Evolutionary conservation across 2,329 filamentous ascomycete genomes (phyloP), one percentile per base, ranked within the genome.

Genomic region (Venturia nashicola): DNA sequence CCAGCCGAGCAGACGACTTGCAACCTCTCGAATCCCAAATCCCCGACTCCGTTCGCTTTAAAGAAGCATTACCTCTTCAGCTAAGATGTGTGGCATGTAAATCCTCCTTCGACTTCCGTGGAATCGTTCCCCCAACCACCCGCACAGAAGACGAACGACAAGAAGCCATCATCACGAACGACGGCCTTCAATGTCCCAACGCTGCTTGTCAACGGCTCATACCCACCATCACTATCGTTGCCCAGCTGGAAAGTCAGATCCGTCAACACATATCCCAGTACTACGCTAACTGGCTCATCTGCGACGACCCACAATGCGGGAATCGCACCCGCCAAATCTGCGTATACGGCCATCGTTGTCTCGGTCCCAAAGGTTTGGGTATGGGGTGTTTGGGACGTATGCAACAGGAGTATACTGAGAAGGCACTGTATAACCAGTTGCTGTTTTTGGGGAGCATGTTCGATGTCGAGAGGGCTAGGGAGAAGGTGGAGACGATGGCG

Each of bases 11-110:
- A 63, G 60, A 65, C 0, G 89, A 93, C 71, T 90, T 99, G 68
- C 89, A 92, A 71, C 92, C 93, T 0, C 83, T 99, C 1, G 94
- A 99, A 75, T 94, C 90, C 6, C 94, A 97, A 72, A 91, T 97
- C 66, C 90, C 93, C 1, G 94, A 99, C 72, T 86, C 88, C 36
- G 84, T 96, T 61, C 90, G 94, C 65, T 99, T 97, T 76, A 85
- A 87, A 69, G 86, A 92, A 70, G 91, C 91, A 69, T 79, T 83
- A 18, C 86, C 91, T 16, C 81, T 99, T 5, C 81, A 81, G 12
- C 82, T 99, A 59, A 87, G 87, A 64, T 99, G 94, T 77, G 85
- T 91, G 67, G 81, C 81, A 66, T 99, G 94, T 82, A 90, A 89
- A 70, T 78, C 83, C 51, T 79, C 80, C 0, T 86, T 87, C 18